A percentile compares a stretch with the other conserved stretches of the same genome.
Evolutionary conservation across 1,139 yeast species (phyloP).

Genomic region (Hemisphaericaspora xylanilytica): DNA sequence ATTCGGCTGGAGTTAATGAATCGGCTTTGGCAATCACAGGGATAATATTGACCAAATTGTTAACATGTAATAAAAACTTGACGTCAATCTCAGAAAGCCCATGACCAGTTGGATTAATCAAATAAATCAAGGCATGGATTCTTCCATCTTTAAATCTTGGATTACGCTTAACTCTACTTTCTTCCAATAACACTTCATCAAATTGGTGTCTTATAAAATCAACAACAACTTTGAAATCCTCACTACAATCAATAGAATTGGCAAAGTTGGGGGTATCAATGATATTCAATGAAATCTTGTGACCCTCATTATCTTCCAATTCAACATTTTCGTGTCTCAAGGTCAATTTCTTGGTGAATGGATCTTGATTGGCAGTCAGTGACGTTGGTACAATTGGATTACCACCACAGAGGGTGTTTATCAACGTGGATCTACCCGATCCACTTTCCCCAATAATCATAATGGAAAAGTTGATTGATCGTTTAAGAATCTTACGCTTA

Average conservation of each 20-base stretch:
- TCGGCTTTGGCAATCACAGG: conserved; percentile 47
- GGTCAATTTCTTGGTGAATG: conserved; percentile 41
- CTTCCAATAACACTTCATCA: conserved; percentile 50
- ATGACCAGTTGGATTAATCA: conserved; percentile 50
- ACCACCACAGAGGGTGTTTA: conserved; percentile 80
- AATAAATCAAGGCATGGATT: conserved; percentile 45
- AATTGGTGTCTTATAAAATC: conserved; percentile 50
- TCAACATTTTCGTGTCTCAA: conserved; percentile 51
- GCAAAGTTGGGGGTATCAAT: conserved; percentile 79
- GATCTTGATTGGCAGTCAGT: conserved; percentile 42
- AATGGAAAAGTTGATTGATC: conserved; percentile 52
- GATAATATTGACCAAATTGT: conserved; percentile 41
- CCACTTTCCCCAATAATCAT: conserved; percentile 64
- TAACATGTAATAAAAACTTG: conserved; percentile 39
- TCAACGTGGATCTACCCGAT: conserved; percentile 59
- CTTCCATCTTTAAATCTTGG: conserved; percentile 50
- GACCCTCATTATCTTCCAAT: conserved; percentile 52
- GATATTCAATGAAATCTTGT: conserved; percentile 46
- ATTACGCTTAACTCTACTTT: conserved; percentile 46
- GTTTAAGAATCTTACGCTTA: conserved; percentile 55
- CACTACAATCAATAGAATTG: conserved; percentile 53
- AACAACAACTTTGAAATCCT: conserved; percentile 44
- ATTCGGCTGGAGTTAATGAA: conserved; percentile 38
- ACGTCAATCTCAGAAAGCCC: conserved; percentile 45
- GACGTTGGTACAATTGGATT: conserved; percentile 51